Evolutionary conservation across 768 basidiomycete genomes (phyloP).

Genomic region (Leccinum fibrillosum): DNA sequence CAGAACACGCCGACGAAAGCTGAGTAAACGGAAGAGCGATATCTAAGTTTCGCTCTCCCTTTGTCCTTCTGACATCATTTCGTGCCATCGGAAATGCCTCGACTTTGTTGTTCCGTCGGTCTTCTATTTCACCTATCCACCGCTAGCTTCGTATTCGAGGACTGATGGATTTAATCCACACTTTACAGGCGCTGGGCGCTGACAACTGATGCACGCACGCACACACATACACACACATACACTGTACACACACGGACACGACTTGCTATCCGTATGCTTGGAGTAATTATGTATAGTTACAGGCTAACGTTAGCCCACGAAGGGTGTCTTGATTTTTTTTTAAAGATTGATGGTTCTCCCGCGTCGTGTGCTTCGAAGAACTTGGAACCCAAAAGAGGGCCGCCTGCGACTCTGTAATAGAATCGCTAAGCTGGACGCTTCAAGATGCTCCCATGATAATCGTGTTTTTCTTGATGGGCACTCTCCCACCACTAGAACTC

Average conservation of each 20-base stretch:
- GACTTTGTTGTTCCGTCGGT: conserved; percentile 15
- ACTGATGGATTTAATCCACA: conserved; percentile 11
- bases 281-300: conserved; percentile 1
- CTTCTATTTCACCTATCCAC: conserved; percentile 18
- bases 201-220: not conserved
- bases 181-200: conserved; percentile 16
- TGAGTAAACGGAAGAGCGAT: conserved; percentile 33
- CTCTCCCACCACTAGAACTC: conserved; percentile 7
- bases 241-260: not conserved
- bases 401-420: not conserved
- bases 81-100: conserved; percentile 19
- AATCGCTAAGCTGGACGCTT: not conserved
- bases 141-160: conserved; percentile 7
- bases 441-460: not conserved
- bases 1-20: conserved; percentile 28
- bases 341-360: not conserved
- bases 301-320: conserved; percentile 1
- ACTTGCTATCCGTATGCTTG: not conserved
- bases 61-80: conserved; percentile 12
- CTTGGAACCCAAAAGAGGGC: conserved; percentile 4
- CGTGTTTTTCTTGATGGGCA: conserved; percentile 2
- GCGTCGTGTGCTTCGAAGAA: conserved; percentile 5
- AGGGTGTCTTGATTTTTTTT: not conserved
- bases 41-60: conserved; percentile 16
- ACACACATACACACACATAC: not conserved